phyloP scores from a whole-genome alignment of 805 yeast species.

The Candida pini region DNA sequence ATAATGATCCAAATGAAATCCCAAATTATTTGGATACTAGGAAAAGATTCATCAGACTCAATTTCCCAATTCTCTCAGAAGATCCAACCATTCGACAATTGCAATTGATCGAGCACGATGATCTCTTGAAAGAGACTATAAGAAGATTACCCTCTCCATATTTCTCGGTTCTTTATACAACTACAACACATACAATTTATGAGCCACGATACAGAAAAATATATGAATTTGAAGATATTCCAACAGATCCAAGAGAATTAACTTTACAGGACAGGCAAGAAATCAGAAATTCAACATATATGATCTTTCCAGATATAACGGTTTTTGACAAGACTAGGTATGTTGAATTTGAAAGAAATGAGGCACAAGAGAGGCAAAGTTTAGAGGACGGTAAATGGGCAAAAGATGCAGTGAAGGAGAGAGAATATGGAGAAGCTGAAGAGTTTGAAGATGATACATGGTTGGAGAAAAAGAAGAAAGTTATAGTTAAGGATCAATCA shows the following conservation, averaged over 20 bases:
- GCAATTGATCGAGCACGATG: slow-evolving; percentile 23
- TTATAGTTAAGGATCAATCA: slow-evolving; percentile 12
- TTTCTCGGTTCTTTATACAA: slow-evolving; percentile 54
- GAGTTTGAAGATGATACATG: slow-evolving; percentile 25
- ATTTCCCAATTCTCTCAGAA: slow-evolving; percentile 46
- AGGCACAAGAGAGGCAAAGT: slow-evolving; percentile 22
- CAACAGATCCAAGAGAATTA: slow-evolving; percentile 27
- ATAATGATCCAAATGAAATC: slow-evolving; percentile 38
- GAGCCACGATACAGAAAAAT: slow-evolving; percentile 14
- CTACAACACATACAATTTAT: slow-evolving; percentile 26
- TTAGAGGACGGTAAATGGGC: slow-evolving; percentile 27
- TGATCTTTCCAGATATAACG: slow-evolving; percentile 53
- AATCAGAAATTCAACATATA: slow-evolving; percentile 25
- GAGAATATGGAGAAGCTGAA: slow-evolving; percentile 6
- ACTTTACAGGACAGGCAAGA: slow-evolving; percentile 26
- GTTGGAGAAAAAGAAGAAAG: slow-evolving; percentile 22
- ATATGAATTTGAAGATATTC: slow-evolving; percentile 23
- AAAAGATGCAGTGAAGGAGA: slow-evolving; percentile 25
- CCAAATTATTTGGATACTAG: slow-evolving; percentile 57
- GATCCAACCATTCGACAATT: slow-evolving; percentile 34
- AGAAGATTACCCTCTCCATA: slow-evolving; percentile 73
- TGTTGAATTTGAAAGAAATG: slow-evolving; percentile 51
- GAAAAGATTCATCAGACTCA: slow-evolving; percentile 56
- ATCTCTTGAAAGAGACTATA: slow-evolving; percentile 44
- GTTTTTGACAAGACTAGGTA: slow-evolving; percentile 42